phyloP scores from a whole-genome alignment of 176 grass and related monocot species.

The Panicum miliaceum region DNA sequence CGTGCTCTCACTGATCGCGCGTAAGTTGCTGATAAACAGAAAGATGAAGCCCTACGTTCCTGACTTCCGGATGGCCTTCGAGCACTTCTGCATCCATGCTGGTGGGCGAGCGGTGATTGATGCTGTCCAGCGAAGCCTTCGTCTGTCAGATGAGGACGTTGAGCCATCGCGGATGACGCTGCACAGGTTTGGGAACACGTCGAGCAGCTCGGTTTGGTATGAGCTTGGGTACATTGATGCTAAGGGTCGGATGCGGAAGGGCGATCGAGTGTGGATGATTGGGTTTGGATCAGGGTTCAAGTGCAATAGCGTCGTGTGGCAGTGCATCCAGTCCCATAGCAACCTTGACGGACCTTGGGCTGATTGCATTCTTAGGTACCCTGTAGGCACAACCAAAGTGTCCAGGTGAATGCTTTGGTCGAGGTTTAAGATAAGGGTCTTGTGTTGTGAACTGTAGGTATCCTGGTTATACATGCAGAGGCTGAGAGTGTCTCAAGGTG shows the following conservation, averaged over 20 bases:
- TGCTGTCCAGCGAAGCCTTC: slow-evolving; percentile 25
- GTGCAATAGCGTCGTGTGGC: slow-evolving; percentile 39
- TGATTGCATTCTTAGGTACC: slow-evolving; percentile 36
- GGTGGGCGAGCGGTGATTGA: slow-evolving; percentile 73
- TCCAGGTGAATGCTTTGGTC: background rate
- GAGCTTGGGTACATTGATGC: slow-evolving; percentile 48
- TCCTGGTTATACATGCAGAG: no score
- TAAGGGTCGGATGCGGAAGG: background rate
- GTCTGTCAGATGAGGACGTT: slow-evolving; percentile 15
- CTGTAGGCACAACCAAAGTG: background rate
- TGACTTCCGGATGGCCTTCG: slow-evolving; percentile 58
- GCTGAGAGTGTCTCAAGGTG: no score
- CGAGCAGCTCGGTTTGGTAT: slow-evolving; percentile 52
- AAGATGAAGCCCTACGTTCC: slow-evolving; percentile 39
- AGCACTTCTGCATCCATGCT: slow-evolving; percentile 90
- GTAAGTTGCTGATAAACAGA: background rate
- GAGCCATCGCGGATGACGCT: slow-evolving; percentile 44
- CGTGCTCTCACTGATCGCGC: background rate
- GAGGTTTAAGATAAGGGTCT: background rate
- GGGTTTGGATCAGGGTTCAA: slow-evolving; percentile 56
- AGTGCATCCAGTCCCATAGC: background rate
- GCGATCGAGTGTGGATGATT: slow-evolving; percentile 39
- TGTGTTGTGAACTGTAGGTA: no score
- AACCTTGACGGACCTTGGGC: slow-evolving; percentile 23
- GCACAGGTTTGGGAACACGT: slow-evolving; percentile 53